Base-by-base conservation (phyloP, 257 asterid species). In the Coffea canephora region DNA sequence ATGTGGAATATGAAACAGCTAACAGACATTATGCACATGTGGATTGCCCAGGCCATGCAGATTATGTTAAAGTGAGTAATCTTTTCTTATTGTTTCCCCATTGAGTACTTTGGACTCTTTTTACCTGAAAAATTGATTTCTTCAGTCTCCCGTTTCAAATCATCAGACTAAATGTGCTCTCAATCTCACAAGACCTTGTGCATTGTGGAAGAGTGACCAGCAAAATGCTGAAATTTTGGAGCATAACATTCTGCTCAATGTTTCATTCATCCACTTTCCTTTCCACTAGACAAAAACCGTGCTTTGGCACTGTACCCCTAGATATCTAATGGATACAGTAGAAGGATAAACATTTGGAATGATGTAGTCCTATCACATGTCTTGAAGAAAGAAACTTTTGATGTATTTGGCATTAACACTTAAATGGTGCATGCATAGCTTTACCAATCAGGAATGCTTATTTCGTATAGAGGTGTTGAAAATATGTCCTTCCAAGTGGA, bases 31-130 rank as follows among this genome's bases (percentile, higher is more conserved):
- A 95, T 83, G 98, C 99, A 57, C 99, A 95, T 67, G 99, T 95
- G 8, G 99, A 95, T 81, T 95, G 99, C 82, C 99, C 99, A 34
- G 99, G 99, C 9, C 99, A 95, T 68, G 99, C 99, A 10, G 99
- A 95, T 80, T 95, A 95, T 80, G 97, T 94, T 76, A 94, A 94
- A 84, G 98, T 93, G 81, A 86, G 94, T 76, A 70, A 59, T 19
- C 62, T 83, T 61, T 57, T 57, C 25, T 57, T 18, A n/a, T 19
- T 52, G 4, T 14, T 15, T 52, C 13, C 19, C 1, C 31, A 55
- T 55, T 57, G 1, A 57, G 6, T 5, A 19, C 2, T 16, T 57
- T 5, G 62, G 5, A 57, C 15, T 6, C 15, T 50, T 15, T 15
- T 54, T 3, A 54, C 18, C 18, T 54, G 61, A 54, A 54, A 52